Evolutionary conservation across 139 green algal genomes (phyloP), one percentile per base, ranked within the genome.

Genomic region (Chlamydomonas incerta): DNA sequence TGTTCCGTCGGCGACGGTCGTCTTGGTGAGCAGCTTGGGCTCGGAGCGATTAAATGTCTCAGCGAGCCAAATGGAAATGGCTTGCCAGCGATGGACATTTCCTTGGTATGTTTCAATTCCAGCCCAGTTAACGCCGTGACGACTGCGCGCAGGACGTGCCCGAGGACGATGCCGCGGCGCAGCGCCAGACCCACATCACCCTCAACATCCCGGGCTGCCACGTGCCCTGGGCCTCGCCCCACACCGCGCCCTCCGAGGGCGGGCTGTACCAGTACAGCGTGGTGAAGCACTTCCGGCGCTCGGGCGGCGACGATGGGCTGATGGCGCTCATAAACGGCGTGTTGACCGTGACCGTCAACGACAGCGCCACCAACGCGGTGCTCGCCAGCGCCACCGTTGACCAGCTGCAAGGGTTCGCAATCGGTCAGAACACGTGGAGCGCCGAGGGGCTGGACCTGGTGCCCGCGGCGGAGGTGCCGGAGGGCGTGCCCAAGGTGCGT

Each of bases 391-490:
- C 67, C 18, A 66, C 33, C 15, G 14, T 85, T 34, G 80, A 85
- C 50, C 37, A 85, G 67, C 57, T 85, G 50, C 76, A 67, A 67
- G 66, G 66, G 18, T 85, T 85, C 20, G 80, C 80, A 17, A 69
- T 85, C 21, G 80, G 80, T 33, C 18, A 60, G 24, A 76, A 76
- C 66, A 77, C 35, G 21, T 85, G 80, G 80, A 85, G 67, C 80
- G 33, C 66, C 35, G 80, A 85, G 5, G 63, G 67, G 9, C 35
- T 67, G 50, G 80, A 76, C 67, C 80, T 85, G 24, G 76, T 50
- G 23, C 80, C 80, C 11, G 26, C 47, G 41, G 66, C 50, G 26
- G 63, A 74, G 63, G 35, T 83, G 37, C 77, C 77, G 20, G 77
- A 68, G 21, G 77, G 77, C 50, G 67, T 85, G 52, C 66, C 80